Conservation (phyloP, 2,329 filamentous ascomycete species). For the Neocatenulostroma microsporum region DNA sequence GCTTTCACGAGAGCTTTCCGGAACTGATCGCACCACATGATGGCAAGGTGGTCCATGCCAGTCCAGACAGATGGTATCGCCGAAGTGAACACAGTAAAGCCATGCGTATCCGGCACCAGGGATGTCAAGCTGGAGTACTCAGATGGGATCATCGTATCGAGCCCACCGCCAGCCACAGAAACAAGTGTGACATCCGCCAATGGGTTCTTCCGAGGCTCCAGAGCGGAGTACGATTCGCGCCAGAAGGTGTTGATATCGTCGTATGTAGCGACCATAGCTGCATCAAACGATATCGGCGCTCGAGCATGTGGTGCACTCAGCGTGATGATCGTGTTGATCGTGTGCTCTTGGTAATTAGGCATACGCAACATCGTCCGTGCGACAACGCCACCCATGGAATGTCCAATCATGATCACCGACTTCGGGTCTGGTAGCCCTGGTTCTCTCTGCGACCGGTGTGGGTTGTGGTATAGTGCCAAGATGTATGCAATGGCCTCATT, state of each 20-base stretch:
- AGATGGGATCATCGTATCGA: constrained; percentile 92
- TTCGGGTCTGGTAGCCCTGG: constrained; percentile 80
- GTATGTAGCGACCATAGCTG: constrained; percentile 87
- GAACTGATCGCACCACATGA: constrained; percentile 97
- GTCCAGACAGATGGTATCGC: constrained; percentile 95
- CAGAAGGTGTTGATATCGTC: constrained; percentile 92
- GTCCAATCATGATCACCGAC: constrained; percentile 87
- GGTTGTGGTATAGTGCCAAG: constrained; percentile 88
- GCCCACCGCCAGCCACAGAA: constrained; percentile 86
- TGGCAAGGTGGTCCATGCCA: constrained; percentile 93
- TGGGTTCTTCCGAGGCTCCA: constrained; percentile 82
- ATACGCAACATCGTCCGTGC: constrained; percentile 91
- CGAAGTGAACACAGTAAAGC: constrained; percentile 95
- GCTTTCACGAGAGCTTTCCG: constrained; percentile 80
- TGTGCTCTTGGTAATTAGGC: constrained; percentile 93
- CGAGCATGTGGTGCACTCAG: constrained; percentile 93
- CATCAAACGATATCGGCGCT: constrained; percentile 88
- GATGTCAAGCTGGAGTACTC: constrained; percentile 93
- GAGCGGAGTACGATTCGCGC: constrained; percentile 80
- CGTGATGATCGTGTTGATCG: constrained; percentile 95
- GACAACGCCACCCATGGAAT: constrained; percentile 97
- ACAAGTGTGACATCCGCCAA: constrained; percentile 91
- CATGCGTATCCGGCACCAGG: constrained; percentile 88
- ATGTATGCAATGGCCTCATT: constrained; percentile 97
- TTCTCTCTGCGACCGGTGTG: constrained; percentile 67